Evolutionary conservation across 345 rosid species (phyloP).

Genomic region (Populus simonii): DNA sequence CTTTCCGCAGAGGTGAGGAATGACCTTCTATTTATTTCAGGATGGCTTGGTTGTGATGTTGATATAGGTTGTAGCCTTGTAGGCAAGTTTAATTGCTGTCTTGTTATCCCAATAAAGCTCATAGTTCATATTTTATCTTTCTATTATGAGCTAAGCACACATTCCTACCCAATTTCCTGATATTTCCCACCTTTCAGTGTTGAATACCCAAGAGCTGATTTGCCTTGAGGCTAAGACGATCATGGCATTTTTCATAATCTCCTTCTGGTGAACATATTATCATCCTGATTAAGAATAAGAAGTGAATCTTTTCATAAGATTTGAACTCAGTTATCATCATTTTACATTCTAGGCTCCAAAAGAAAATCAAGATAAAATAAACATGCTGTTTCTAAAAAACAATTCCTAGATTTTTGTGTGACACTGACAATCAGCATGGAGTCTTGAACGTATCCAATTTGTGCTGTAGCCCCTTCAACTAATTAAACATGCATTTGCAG

Average conservation of each 20-base stretch:
- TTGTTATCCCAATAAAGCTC: neutral
- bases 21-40: neutral
- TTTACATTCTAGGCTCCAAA: neutral
- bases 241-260: neutral
- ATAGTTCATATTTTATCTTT: neutral
- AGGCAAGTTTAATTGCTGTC: neutral
- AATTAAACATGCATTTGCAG: neutral
- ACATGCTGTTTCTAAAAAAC: neutral
- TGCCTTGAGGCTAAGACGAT: neutral
- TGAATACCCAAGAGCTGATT: too few species aligned
- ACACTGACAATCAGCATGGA: neutral
- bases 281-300: neutral
- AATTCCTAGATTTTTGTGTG: neutral
- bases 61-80: neutral
- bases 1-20: conserved; percentile 64
- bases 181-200: neutral
- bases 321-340: neutral
- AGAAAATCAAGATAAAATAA: neutral
- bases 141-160: neutral
- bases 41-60: neutral
- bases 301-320: neutral
- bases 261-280: neutral
- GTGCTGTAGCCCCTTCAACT: neutral
- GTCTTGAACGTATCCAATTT: neutral
- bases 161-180: neutral